phyloP scores from a whole-genome alignment of 805 yeast species.

The Saturnispora quitensis region DNA sequence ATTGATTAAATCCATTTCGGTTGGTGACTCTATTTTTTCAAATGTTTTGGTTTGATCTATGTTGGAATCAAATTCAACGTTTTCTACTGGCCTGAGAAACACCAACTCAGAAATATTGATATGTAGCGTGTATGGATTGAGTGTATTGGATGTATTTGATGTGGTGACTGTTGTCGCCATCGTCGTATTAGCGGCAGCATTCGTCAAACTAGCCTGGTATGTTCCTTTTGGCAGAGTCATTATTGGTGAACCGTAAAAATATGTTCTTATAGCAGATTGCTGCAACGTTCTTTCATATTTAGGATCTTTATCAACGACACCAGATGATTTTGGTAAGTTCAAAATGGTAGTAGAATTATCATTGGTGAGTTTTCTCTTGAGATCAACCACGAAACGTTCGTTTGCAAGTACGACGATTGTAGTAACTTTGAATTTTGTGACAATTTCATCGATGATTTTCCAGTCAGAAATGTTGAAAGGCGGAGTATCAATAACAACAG shows the following conservation, averaged over 20 bases:
- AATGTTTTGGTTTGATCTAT: conserved; percentile 16
- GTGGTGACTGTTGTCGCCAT: conserved; percentile 2
- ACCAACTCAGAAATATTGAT: conserved; percentile 52
- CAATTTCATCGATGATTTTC: conserved; percentile 44
- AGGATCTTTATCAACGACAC: conserved; percentile 69
- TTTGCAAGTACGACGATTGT: conserved; percentile 65
- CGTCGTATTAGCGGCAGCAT: background rate
- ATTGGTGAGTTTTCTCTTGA: conserved; percentile 40
- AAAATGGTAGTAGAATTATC: conserved; percentile 32
- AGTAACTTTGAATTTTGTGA: conserved; percentile 50
- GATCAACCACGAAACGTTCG: conserved; percentile 58
- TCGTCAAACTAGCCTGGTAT: conserved; percentile 32
- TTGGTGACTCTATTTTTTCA: conserved; percentile 29
- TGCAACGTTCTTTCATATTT: conserved; percentile 60
- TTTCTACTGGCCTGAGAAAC: conserved; percentile 47
- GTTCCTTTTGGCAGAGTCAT: conserved; percentile 3
- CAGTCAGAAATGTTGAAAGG: conserved; percentile 43
- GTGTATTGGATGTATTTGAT: conserved; percentile 23
- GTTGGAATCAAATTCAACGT: conserved; percentile 3
- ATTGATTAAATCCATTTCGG: conserved; percentile 51
- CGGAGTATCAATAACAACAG: conserved; percentile 70
- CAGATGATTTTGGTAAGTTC: conserved; percentile 64
- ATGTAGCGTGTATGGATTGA: conserved; percentile 83
- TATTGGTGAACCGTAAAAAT: conserved; percentile 61
- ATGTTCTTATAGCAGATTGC: conserved; percentile 71